Base-by-base conservation (phyloP, 805 yeast species). In the Cyberlindnera petersonii region DNA sequence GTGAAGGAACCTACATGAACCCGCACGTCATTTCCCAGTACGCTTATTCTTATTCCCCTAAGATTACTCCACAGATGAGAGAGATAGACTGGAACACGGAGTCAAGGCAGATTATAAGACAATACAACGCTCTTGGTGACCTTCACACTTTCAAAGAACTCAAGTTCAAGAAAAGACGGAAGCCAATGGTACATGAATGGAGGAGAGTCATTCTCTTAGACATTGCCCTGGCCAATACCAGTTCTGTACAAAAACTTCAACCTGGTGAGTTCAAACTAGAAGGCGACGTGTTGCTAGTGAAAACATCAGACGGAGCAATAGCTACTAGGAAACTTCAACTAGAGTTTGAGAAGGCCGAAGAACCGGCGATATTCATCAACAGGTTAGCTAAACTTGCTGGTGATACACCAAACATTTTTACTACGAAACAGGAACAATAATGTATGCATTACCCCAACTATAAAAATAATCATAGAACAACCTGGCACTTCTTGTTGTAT, bases 401-500 rank as follows among this genome's bases (percentile, higher is more conserved):
- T 2, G 55, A 55, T 13, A 49, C 55, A 5, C 41, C 48, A 14
- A 31, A 42, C 26, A 22, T 35, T 2, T 50, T 51, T 21, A 38
- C 35, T 2, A 24, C 33, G 4, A 43, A 42, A 14, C 26, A 14
- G n/a, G 14, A 26, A 8, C 11, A 11, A 29, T 18, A 10, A 22
- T n/a, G 15, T 15, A 27, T 18, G 24, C 17, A 20, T 6, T 18
- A 22, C 16, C 9, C 5, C 9, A 19, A 21, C 18, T 34, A 24
- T 27, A 28, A 7, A 24, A 9, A 24, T 24, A n/a, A 24, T 35
- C 41, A 67, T 40, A 61, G 50, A 21, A 59, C 46, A 13, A 78
- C 79, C 52, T 77, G 82, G 49, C 84, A 79, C 38, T 67, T 72
- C 61, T 79, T 79, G 55, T 89, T 91, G 64, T 71, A 88, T 52